Conservation (phyloP, 2,329 filamentous ascomycete genomes). For the Claviceps purpurea region DNA sequence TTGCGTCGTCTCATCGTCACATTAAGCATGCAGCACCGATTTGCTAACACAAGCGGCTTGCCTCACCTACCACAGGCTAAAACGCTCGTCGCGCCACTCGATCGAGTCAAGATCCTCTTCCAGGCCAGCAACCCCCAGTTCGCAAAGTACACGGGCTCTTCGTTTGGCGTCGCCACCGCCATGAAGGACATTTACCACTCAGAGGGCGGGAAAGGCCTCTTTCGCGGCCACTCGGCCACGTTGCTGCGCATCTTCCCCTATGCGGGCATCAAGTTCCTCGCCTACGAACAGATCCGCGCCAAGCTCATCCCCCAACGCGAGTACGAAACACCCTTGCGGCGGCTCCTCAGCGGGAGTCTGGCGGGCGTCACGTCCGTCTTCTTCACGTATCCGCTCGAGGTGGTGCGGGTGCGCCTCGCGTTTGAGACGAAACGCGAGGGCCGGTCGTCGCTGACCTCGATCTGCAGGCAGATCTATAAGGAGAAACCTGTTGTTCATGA, state of each 20-base stretch:
- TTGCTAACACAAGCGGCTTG: background rate
- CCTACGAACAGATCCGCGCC: slow-evolving; percentile 89
- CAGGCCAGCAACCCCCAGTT: slow-evolving; percentile 92
- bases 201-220: slow-evolving; percentile 66
- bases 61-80: slow-evolving; percentile 55
- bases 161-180: slow-evolving; percentile 69
- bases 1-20: too few species aligned
- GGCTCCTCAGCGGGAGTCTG: slow-evolving; percentile 59
- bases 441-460: slow-evolving; percentile 56
- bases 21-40: background rate
- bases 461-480: slow-evolving; percentile 76
- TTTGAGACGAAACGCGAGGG: slow-evolving; percentile 78
- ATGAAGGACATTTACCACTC: slow-evolving; percentile 69
- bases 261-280: slow-evolving; percentile 93
- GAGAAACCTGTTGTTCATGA: slow-evolving; percentile 42
- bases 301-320: slow-evolving; percentile 56
- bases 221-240: slow-evolving; percentile 88
- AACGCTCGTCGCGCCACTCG: slow-evolving; percentile 86
- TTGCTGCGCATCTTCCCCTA: slow-evolving; percentile 93
- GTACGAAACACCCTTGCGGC: slow-evolving; percentile 68
- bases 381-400: slow-evolving; percentile 88
- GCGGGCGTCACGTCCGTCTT: slow-evolving; percentile 87
- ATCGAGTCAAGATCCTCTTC: slow-evolving; percentile 97
- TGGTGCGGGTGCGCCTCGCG: slow-evolving; percentile 81
- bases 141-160: slow-evolving; percentile 80